These are phyloP conservation scores for Dryas drummondii DNA, from an alignment of 306 rosid species.

Conservation along the genomic window DNA sequence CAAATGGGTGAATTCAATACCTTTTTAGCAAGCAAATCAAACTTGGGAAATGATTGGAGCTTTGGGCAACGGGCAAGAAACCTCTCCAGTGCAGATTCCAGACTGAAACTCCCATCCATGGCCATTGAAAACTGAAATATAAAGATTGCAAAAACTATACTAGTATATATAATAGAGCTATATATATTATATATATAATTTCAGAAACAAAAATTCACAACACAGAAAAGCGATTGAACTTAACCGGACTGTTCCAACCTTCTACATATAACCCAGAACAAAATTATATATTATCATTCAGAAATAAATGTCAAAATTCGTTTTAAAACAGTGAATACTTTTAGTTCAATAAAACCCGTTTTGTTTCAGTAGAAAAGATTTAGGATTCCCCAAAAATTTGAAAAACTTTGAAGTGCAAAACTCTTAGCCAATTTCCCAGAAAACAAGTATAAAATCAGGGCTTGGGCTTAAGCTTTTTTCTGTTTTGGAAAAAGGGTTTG, in stretches of 20 bases:
- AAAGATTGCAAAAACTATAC: neutral
- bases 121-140: constrained; percentile 41
- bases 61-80: constrained; percentile 71
- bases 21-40: constrained; percentile 37
- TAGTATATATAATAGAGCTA: neutral
- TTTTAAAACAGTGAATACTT: neutral
- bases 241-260: neutral
- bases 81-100: constrained; percentile 53
- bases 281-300: neutral
- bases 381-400: neutral
- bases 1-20: constrained; percentile 20
- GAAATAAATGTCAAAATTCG: neutral
- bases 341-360: neutral
- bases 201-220: neutral
- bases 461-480: neutral
- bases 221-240: neutral
- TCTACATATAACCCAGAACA: neutral
- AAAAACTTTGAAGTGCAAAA: neutral
- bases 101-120: constrained; percentile 66
- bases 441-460: neutral
- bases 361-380: neutral
- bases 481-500: neutral
- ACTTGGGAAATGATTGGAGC: constrained; percentile 46
- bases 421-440: neutral
- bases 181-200: neutral